Conservation (phyloP, 345 rosid genomes). For the Eucalyptus tenuipes region DNA sequence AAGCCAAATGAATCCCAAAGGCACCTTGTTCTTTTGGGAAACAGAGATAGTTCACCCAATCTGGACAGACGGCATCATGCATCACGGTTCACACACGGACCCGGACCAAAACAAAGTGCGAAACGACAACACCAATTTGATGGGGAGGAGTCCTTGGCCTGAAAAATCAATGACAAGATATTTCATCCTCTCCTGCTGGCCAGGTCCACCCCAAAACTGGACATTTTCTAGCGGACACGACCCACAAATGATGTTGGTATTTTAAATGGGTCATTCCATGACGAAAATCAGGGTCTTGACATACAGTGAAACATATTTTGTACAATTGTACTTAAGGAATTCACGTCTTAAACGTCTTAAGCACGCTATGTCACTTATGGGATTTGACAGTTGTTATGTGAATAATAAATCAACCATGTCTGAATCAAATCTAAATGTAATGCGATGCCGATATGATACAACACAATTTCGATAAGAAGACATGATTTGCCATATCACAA, state of each 20-base stretch:
- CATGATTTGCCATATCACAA: background rate
- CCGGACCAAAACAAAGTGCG: background rate
- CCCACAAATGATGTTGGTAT: background rate
- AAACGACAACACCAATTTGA: background rate
- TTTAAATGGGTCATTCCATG: background rate
- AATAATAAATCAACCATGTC: background rate
- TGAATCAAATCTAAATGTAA: background rate
- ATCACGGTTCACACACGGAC: background rate
- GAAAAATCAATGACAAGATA: background rate
- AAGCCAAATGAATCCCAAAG: background rate
- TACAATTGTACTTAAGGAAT: background rate
- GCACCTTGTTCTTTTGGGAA: background rate
- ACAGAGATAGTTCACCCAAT: background rate
- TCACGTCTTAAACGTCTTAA: background rate
- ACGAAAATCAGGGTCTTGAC: background rate
- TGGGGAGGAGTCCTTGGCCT: background rate
- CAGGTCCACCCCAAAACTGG: background rate
- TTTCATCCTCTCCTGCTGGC: background rate
- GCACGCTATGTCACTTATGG: fast-evolving
- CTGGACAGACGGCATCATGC: background rate
- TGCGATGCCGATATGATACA: fast-evolving
- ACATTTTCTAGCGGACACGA: background rate
- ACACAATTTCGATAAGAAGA: background rate
- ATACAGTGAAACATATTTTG: background rate
- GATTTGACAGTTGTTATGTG: fast-evolving